Base-by-base conservation (phyloP, 768 basidiomycete genomes). In the Cystoderma amianthinum region DNA sequence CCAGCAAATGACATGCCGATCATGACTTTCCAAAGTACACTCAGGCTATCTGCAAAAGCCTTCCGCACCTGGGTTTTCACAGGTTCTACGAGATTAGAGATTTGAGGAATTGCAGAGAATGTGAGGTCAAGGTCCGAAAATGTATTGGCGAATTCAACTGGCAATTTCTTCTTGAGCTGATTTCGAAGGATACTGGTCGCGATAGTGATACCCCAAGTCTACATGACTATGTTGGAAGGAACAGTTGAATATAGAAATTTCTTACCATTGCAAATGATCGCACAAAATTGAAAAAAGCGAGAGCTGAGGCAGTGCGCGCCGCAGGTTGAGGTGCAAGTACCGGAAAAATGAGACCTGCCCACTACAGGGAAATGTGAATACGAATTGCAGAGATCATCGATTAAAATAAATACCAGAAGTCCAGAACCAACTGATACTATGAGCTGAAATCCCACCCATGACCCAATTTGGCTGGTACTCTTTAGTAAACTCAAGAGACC, bases 181-280 rank as follows among this genome's bases (percentile, higher is more conserved):
- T n/a, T n/a, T n/a, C n/a, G n/a, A n/a, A n/a, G n/a, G n/a, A n/a
- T n/a, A n/a, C n/a, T n/a, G n/a, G n/a, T 60, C 1, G 71, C 70
- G 41, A 82, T 68, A 0, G 71, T 64, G 44, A 78, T 55, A 1
- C 78, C 79, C 67, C 74, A 74, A 4, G 61, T 60, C 67, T 77
- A 54, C 6, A 5, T 19, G 38, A 39, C 10, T 39, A 32, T 4
- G 30, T 9, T 40, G 10, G 16, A 32, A 21, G 35, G 15, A 4
- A 4, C 20, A 17, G 4, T n/a, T n/a, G 23, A n/a, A 6, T 23
- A 16, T 36, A 10, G 10, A 39, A 38, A n/a, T 20, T 5, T 9
- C 42, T 12, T 38, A 67, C 70, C 34, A 52, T 43, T 7, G 61
- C 60, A 36, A 69, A 67, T 2, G 53, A 42, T 6, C 69, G 62